These are phyloP conservation scores for Cystobasidium pallidum DNA, from an alignment of 1,284 basidiomycete species.

Conservation along the genomic window DNA sequence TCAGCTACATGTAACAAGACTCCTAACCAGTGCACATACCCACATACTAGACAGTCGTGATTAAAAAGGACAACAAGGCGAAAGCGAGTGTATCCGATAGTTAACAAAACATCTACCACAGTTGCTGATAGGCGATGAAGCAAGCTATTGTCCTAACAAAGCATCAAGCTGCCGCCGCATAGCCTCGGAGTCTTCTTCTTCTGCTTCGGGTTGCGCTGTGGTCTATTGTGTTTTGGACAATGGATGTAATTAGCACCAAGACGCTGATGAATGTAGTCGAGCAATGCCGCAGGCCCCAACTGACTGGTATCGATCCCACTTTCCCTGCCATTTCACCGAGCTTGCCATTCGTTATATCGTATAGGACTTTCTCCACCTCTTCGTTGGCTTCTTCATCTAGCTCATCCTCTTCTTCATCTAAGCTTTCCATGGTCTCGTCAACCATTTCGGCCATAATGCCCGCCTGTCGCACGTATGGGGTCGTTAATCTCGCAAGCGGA, in stretches of 20 bases:
- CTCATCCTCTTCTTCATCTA: slow-evolving; percentile 78
- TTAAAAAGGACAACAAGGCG: not conserved
- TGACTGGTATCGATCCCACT: slow-evolving; percentile 77
- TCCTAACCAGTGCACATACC: not conserved
- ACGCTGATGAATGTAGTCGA: too few species aligned
- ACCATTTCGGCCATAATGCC: slow-evolving; percentile 60
- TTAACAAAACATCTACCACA: not conserved
- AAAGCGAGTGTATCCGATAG: not conserved
- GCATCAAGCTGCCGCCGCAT: slow-evolving; percentile 49
- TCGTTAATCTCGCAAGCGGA: too few species aligned
- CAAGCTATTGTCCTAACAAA: slow-evolving; percentile 33
- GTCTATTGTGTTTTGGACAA: too few species aligned
- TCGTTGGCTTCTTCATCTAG: slow-evolving; percentile 95
- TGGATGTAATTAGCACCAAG: too few species aligned
- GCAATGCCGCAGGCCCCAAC: slow-evolving; percentile 56
- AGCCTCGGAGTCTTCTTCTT: slow-evolving; percentile 51
- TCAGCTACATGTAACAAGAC: slow-evolving; percentile 1
- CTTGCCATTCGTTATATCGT: slow-evolving; percentile 94
- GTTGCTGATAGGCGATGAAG: not conserved
- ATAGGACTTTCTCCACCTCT: slow-evolving; percentile 95
- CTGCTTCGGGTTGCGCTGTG: slow-evolving; percentile 46
- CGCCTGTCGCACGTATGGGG: slow-evolving; percentile 47
- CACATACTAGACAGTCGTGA: too few species aligned
- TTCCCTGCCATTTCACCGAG: slow-evolving; percentile 73
- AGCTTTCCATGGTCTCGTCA: slow-evolving; percentile 58